phyloP scores from a whole-genome alignment of 2,329 filamentous ascomycete species.

The Penicillium sp. region DNA sequence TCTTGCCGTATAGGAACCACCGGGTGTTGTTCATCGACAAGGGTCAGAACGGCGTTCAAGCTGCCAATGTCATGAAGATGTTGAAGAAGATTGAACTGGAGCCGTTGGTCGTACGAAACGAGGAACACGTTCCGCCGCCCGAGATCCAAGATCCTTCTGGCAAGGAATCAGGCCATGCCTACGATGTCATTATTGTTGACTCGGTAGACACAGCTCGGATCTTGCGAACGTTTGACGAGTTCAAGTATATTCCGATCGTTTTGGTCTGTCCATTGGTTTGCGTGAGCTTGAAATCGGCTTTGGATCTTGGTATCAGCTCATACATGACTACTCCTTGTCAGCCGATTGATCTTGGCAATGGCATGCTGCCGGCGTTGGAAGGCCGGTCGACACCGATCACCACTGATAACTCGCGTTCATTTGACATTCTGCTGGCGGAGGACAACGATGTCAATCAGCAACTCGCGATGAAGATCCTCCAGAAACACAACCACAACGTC shows the following conservation, averaged over 20 bases:
- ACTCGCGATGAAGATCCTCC: conserved; percentile 91
- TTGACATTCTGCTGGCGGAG: conserved; percentile 91
- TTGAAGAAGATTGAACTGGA: conserved; percentile 74
- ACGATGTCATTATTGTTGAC: conserved; percentile 95
- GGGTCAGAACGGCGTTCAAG: conserved; percentile 65
- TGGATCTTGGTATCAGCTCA: conserved; percentile 95
- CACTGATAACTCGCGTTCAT: conserved; percentile 90
- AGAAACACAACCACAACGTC: conserved; percentile 78
- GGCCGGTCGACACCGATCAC: conserved; percentile 87
- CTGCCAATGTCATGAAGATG: conserved; percentile 74
- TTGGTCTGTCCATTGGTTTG: conserved; percentile 84
- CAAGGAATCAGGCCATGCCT: conserved; percentile 58
- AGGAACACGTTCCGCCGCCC: conserved; percentile 61
- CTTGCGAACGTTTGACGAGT: conserved; percentile 83
- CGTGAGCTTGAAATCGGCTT: conserved; percentile 86
- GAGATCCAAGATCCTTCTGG: conserved; percentile 52
- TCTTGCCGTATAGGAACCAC: conserved; percentile 88
- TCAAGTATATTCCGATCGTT: conserved; percentile 97
- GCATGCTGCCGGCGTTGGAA: conserved; percentile 92
- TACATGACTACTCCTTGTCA: conserved; percentile 98
- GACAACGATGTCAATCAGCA: conserved; percentile 98
- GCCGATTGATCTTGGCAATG: conserved; percentile 90
- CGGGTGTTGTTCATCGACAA: conserved; percentile 95
- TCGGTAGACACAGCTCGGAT: conserved; percentile 86
- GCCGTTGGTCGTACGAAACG: conserved; percentile 81